phyloP scores from a whole-genome alignment of 768 basidiomycete species.

The Auricularia auricula-judae region DNA sequence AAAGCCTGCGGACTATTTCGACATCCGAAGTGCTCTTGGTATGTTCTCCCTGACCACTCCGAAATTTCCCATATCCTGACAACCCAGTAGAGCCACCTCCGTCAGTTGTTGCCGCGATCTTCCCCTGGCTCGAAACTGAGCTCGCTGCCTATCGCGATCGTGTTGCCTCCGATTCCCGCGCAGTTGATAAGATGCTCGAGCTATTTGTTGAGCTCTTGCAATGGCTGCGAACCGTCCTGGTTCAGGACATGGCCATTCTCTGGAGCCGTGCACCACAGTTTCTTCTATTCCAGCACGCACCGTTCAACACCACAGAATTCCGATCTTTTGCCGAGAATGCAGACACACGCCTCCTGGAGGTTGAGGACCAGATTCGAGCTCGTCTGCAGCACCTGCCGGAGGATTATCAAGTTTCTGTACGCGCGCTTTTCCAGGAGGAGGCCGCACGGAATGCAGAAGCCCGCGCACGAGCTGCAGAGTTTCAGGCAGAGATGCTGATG shows the following conservation, averaged over 20 bases:
- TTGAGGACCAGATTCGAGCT: too few species aligned
- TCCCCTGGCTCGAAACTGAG: constrained; percentile 20
- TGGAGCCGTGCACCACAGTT: constrained; percentile 12
- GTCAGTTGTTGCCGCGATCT: constrained; percentile 10
- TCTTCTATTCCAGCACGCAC: constrained; percentile 16
- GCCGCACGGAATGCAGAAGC: too few species aligned
- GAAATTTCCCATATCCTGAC: neutral
- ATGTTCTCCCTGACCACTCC: constrained; percentile 1
- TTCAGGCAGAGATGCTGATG: too few species aligned
- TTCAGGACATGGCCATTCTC: constrained; percentile 26
- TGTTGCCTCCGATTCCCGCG: constrained; percentile 1
- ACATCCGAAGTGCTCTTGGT: constrained; percentile 16
- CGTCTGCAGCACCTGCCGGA: too few species aligned
- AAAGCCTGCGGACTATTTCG: constrained; percentile 17
- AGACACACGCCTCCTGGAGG: too few species aligned
- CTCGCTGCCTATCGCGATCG: constrained; percentile 6
- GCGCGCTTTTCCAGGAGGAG: too few species aligned
- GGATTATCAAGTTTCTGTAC: too few species aligned
- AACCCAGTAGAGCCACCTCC: constrained; percentile 15
- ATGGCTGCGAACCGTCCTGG: constrained; percentile 17
- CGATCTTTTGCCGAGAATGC: neutral
- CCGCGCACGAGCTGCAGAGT: too few species aligned
- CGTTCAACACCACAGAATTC: constrained; percentile 18
- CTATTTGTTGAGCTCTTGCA: constrained; percentile 18
- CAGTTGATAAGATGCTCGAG: constrained; percentile 17